phyloP scores from a whole-genome alignment of 2,329 filamentous ascomycete genomes.

The Colletotrichum destructivum region DNA sequence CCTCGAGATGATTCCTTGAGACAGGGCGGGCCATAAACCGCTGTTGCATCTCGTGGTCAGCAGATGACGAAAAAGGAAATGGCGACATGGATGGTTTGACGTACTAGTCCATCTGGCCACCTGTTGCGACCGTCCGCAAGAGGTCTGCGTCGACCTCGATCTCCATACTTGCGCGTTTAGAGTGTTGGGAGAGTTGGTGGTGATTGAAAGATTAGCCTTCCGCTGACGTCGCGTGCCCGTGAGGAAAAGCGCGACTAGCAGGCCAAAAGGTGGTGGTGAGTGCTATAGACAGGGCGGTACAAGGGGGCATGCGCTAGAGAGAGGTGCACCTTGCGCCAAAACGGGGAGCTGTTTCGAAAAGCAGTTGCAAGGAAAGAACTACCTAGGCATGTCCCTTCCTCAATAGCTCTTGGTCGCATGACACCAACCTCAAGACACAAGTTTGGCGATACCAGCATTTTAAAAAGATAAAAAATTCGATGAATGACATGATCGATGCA shows the following conservation, averaged over 20 bases:
- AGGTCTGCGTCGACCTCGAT: slow-evolving; percentile 68
- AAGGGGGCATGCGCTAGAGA: slow-evolving; percentile 13
- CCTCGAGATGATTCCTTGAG: slow-evolving; percentile 75
- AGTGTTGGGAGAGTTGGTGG: not conserved
- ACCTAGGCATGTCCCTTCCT: not conserved
- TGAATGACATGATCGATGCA: slow-evolving; percentile 54
- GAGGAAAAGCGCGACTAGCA: slow-evolving; percentile 28
- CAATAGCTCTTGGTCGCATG: not conserved
- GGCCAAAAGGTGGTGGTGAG: not conserved
- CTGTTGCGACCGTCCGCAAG: slow-evolving; percentile 64
- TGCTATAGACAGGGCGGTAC: too few relatives aligned
- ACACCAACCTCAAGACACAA: too few relatives aligned
- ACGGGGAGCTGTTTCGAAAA: not conserved
- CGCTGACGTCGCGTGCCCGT: slow-evolving; percentile 39
- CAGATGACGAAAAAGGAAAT: slow-evolving; percentile 38
- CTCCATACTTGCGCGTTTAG: slow-evolving; percentile 62
- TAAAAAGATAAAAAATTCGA: slow-evolving; percentile 36
- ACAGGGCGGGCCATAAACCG: slow-evolving; percentile 77
- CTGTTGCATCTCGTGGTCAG: slow-evolving; percentile 60
- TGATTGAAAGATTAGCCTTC: slow-evolving; percentile 13
- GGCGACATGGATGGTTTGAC: slow-evolving; percentile 45
- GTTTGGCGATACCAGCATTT: not conserved
- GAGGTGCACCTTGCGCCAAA: not conserved
- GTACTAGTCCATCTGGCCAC: slow-evolving; percentile 70
- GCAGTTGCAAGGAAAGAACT: not conserved